Evolutionary conservation across 2,329 filamentous ascomycete genomes (phyloP).

Genomic region (Stachybotrys elegans): DNA sequence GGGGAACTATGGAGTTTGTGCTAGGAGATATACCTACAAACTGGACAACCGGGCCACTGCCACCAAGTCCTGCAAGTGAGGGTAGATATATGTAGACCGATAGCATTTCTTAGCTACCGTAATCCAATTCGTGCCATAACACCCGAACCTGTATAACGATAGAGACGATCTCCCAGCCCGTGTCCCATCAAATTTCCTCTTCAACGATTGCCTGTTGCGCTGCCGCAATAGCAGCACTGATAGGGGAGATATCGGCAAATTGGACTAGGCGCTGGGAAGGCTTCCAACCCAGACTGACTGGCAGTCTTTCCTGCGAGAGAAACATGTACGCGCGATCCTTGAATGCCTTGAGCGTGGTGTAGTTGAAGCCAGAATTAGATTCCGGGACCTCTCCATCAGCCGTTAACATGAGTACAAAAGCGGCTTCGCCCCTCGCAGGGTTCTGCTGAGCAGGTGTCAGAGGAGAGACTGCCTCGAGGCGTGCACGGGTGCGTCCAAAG

Average conservation of each 20-base stretch:
- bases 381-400: not conserved
- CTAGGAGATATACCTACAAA: constrained; percentile 46
- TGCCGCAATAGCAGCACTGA: no score
- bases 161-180: no score
- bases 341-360: not conserved
- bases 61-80: constrained; percentile 46
- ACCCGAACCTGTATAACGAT: no score
- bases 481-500: not conserved
- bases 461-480: not conserved
- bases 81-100: not conserved
- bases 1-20: constrained; percentile 59
- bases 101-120: not conserved
- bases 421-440: not conserved
- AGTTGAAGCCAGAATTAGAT: not conserved
- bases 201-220: no score
- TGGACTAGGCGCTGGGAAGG: no score
- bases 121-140: no score
- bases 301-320: not conserved
- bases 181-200: no score
- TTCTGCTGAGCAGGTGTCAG: not conserved
- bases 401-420: not conserved
- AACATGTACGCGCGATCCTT: not conserved
- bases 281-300: not conserved
- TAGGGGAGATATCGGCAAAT: no score
- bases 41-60: constrained; percentile 56